Evolutionary conservation across 2,329 filamentous ascomycete genomes (phyloP).

Genomic region (Aspergillus persii): DNA sequence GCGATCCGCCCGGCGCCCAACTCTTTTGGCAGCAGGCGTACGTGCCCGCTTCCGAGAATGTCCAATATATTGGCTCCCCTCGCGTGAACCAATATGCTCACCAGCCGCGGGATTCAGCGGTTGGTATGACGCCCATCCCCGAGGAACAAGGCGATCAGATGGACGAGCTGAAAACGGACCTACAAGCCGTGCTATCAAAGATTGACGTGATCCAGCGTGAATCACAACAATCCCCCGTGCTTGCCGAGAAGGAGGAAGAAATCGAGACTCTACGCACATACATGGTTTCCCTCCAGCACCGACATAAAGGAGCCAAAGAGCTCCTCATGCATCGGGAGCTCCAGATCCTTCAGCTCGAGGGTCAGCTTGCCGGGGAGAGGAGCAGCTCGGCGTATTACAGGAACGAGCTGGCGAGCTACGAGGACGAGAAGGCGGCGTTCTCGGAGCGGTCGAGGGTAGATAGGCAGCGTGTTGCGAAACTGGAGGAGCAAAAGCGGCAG

Average conservation of each 20-base stretch:
- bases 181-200: neutral
- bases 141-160: neutral
- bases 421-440: neutral
- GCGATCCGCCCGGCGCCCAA: too few relatives aligned
- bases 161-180: neutral
- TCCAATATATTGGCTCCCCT: too few relatives aligned
- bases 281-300: neutral
- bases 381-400: neutral
- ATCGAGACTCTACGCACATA: neutral
- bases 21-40: too few relatives aligned
- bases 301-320: neutral
- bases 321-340: neutral
- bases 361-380: neutral
- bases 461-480: neutral
- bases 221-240: neutral
- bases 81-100: too few relatives aligned
- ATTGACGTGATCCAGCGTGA: neutral
- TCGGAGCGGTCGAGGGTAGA: neutral
- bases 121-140: neutral
- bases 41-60: too few relatives aligned
- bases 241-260: neutral
- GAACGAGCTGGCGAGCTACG: neutral
- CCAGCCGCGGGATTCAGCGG: too few relatives aligned
- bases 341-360: neutral
- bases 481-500: neutral